Conservation (phyloP, 2,329 filamentous ascomycete genomes). For the Remersonia thermophila region DNA sequence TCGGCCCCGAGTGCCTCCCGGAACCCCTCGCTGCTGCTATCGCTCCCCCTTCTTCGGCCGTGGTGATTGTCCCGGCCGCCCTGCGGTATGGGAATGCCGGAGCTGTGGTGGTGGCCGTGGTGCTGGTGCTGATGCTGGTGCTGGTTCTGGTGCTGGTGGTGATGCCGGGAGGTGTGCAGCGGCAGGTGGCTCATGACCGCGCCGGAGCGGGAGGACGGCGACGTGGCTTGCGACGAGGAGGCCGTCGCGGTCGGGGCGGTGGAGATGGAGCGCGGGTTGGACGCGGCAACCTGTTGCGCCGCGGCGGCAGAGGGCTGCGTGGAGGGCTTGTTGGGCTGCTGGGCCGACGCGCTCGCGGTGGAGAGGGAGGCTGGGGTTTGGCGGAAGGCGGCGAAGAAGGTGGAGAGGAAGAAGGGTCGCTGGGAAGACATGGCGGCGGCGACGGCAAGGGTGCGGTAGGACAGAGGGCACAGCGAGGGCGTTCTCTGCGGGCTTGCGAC, state of each 20-base stretch:
- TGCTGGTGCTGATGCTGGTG: constrained; percentile 16
- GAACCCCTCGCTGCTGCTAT: constrained; percentile 66
- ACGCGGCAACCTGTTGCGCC: constrained; percentile 6
- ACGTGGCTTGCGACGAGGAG: constrained; percentile 10
- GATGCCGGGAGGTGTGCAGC: constrained; percentile 18
- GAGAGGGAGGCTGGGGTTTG: constrained; percentile 27
- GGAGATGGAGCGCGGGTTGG: constrained; percentile 12
- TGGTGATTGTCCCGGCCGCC: constrained; percentile 5
- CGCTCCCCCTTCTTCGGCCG: constrained; percentile 52
- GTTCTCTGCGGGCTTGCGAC: too few species aligned
- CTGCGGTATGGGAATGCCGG: constrained; percentile 29
- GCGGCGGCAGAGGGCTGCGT: constrained; percentile 16
- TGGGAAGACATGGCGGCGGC: constrained; percentile 39
- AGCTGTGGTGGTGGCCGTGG: constrained; percentile 16
- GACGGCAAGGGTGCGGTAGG: too few species aligned
- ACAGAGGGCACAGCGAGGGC: too few species aligned
- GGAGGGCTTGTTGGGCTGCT: constrained; percentile 28
- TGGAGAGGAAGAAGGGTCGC: constrained; percentile 43
- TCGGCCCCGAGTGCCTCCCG: constrained; percentile 59
- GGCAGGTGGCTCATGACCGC: constrained; percentile 21
- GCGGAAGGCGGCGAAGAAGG: constrained; percentile 44
- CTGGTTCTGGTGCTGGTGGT: constrained; percentile 17
- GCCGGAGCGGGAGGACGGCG: constrained; percentile 11
- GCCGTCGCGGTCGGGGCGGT: constrained; percentile 1
- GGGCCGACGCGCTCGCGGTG: constrained; percentile 14